Conservation (phyloP, 2,329 filamentous ascomycete species). For the Metarhizium rileyi region DNA sequence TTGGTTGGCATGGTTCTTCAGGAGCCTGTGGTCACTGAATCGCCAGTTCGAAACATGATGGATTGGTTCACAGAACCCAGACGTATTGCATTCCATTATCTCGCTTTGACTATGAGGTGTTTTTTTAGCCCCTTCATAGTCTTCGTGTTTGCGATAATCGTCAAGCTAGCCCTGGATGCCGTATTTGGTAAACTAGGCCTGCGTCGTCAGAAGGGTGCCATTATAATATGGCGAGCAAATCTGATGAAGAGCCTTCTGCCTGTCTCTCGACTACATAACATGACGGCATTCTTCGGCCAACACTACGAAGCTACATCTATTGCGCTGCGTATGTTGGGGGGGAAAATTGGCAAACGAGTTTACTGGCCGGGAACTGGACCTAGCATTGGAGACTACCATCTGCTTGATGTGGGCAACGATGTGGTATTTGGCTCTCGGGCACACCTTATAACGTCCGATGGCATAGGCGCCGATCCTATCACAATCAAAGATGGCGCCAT, state of each 20-base stretch:
- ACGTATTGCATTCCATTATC: constrained; percentile 39
- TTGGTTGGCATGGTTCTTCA: constrained; percentile 34
- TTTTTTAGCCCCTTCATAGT: constrained; percentile 33
- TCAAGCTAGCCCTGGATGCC: constrained; percentile 31
- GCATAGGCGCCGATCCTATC: constrained; percentile 35
- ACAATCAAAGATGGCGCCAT: constrained; percentile 39
- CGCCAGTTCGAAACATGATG: constrained; percentile 31
- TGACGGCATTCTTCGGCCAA: constrained; percentile 41
- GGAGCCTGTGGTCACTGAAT: constrained; percentile 20
- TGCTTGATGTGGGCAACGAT: constrained; percentile 45
- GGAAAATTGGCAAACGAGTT: constrained; percentile 39
- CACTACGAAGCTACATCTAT: constrained; percentile 47
- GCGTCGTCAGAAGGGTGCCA: constrained; percentile 19
- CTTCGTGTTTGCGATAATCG: constrained; percentile 29
- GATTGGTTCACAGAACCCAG: constrained; percentile 38
- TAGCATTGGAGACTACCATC: constrained; percentile 41
- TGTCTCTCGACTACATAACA: constrained; percentile 30
- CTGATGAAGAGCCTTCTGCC: constrained; percentile 37
- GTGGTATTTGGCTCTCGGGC: constrained; percentile 50
- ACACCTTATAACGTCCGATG: constrained; percentile 43
- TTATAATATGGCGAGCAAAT: constrained; percentile 33
- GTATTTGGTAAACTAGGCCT: constrained; percentile 27
- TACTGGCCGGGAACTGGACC: constrained; percentile 51
- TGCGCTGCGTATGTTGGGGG: constrained; percentile 39
- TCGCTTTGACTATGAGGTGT: constrained; percentile 32